Conservation (phyloP, 345 rosid genomes). For the Gossypium australe region DNA sequence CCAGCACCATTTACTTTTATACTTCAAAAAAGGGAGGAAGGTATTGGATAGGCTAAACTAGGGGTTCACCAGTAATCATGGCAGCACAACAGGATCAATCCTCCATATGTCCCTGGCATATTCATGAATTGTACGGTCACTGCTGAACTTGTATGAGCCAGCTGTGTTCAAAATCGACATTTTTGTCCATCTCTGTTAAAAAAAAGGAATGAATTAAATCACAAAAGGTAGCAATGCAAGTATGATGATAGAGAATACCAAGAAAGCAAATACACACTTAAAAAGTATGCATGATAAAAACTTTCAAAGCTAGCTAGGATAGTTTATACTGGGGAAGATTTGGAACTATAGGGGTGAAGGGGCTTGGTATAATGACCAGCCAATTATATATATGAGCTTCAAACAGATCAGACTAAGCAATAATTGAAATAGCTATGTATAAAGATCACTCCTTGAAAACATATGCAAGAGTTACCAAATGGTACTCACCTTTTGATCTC, state of each 20-base stretch:
- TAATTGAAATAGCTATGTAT: no score
- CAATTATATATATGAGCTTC: no score
- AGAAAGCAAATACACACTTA: neutral
- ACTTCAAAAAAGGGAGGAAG: neutral
- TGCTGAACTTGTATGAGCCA: constrained; percentile 56
- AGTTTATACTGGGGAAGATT: no score
- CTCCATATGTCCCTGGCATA: constrained; percentile 56
- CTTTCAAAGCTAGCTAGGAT: no score
- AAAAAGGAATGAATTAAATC: neutral
- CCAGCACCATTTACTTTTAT: neutral
- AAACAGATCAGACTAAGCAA: no score
- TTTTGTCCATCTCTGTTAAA: constrained; percentile 47
- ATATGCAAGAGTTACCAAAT: neutral
- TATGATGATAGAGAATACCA: no score
- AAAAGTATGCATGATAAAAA: no score
- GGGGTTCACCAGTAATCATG: constrained; percentile 22
- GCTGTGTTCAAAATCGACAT: constrained; percentile 64
- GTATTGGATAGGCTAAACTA: neutral
- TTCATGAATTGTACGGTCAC: constrained; percentile 54
- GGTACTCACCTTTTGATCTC: constrained; percentile 24
- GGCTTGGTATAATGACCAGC: no score
- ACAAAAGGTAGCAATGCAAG: neutral
- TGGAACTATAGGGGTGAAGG: no score
- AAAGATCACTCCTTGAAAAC: neutral
- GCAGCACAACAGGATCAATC: constrained; percentile 36